phyloP scores from a whole-genome alignment of 2,329 filamentous ascomycete genomes.

The Cladobotryum protrusum region DNA sequence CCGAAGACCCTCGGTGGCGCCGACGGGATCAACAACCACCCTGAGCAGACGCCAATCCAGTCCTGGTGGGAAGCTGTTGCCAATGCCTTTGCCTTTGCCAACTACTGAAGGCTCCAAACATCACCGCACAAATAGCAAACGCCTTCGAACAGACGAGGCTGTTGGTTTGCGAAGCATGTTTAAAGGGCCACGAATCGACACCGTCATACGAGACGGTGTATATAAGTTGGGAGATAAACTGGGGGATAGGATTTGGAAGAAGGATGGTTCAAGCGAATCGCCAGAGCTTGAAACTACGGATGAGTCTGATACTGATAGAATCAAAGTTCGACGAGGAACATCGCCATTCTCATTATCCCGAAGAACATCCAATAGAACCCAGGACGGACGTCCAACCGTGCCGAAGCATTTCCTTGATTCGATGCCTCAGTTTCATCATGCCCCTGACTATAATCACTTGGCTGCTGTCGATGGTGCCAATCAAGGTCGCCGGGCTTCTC shows the following conservation, averaged over 20 bases:
- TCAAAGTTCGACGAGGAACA: slow-evolving; percentile 33
- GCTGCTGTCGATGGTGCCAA: slow-evolving; percentile 11
- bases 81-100: slow-evolving; percentile 13
- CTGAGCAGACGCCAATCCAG: slow-evolving; percentile 11
- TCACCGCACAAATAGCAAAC: slow-evolving; percentile 38
- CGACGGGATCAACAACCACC: slow-evolving; percentile 18
- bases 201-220: slow-evolving; percentile 56
- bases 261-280: slow-evolving; percentile 33
- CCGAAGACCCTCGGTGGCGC: slow-evolving; percentile 21
- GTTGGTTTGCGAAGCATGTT: slow-evolving; percentile 58
- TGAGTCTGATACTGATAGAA: slow-evolving; percentile 42
- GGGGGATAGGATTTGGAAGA: slow-evolving; percentile 50
- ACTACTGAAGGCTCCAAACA: slow-evolving; percentile 20
- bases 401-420: slow-evolving; percentile 44
- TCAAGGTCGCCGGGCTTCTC: slow-evolving; percentile 35
- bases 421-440: slow-evolving; percentile 44
- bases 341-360: slow-evolving; percentile 31
- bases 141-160: slow-evolving; percentile 29
- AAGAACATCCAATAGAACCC: slow-evolving; percentile 26
- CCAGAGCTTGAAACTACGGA: slow-evolving; percentile 39
- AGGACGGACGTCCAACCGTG: slow-evolving; percentile 25
- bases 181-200: slow-evolving; percentile 69
- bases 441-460: slow-evolving; percentile 22
- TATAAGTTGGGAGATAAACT: slow-evolving; percentile 49
- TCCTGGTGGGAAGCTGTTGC: slow-evolving; percentile 29